Evolutionary conservation across 768 basidiomycete species (phyloP), one percentile per base, ranked within the genome.

Genomic region (Neoboletus brunneissimus): DNA sequence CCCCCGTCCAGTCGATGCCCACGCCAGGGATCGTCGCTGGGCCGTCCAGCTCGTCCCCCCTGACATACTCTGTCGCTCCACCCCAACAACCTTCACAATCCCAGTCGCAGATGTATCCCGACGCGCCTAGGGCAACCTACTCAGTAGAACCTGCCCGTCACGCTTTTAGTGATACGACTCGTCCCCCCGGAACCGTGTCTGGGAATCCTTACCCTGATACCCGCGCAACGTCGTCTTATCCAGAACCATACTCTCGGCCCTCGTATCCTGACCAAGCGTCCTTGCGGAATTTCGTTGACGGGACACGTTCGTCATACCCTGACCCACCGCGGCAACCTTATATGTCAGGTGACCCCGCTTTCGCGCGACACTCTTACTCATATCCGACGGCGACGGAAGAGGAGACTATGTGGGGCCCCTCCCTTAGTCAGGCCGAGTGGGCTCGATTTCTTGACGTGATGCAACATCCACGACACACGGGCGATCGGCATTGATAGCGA

Each of bases 341-440:
- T 38, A 51, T 69, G 38, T 52, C 69, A 1, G 54, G 62, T 16
- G 70, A 67, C 23, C 52, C 67, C 1, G 35, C 57, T 34, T 58
- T 60, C 3, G 67, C 57, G 1, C 65, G 68, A 29, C 67, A 69
- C 37, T 57, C 67, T 42, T 69, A 69, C 29, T 71, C 79, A 34
- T 80, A 83, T 53, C 79, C 82, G 27, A 45, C 67, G 34, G 44
- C 62, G 40, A 79, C 81, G 44, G 86, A 86, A 56, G 85, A 87
- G 59, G 73, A 78, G 37, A 76, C 76, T 32, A 85, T 89, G 77
- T 91, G 89, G 88, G 88, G 88, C 42, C 80, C 88, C 16, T 81
- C 85, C 37, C 87, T 91, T 65, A 88, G 83, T 54, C 85, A 88
- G 61, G 83, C 84, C 40, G 89, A 91, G 71, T 91, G 89, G 86